phyloP scores from a whole-genome alignment of 352 stramenopile species.

The Phytophthora podocarpi region DNA sequence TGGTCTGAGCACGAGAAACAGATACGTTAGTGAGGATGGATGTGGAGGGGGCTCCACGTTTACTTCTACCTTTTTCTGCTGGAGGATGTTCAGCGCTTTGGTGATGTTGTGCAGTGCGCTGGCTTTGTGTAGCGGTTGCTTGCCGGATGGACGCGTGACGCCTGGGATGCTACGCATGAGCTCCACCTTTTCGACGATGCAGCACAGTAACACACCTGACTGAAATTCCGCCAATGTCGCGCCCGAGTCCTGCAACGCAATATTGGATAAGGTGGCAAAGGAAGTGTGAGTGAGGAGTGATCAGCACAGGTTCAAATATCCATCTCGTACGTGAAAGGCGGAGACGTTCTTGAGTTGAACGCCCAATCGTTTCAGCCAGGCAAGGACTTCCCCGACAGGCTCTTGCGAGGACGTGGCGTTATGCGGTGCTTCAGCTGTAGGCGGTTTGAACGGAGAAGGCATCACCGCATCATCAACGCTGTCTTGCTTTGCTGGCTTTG shows the following conservation, averaged over 20 bases:
- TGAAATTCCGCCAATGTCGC: slow-evolving; percentile 53
- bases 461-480: background rate
- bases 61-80: slow-evolving; percentile 76
- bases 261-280: background rate
- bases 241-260: slow-evolving; percentile 28
- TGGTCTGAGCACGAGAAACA: slow-evolving; percentile 35
- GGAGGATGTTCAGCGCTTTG: slow-evolving; percentile 64
- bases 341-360: slow-evolving; percentile 30
- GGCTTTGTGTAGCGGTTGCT: slow-evolving; percentile 46
- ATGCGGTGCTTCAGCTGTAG: background rate
- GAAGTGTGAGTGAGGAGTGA: background rate
- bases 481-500: background rate
- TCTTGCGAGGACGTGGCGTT: background rate
- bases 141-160: slow-evolving; percentile 31
- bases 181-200: slow-evolving; percentile 74
- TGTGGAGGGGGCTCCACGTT: background rate
- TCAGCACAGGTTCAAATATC: background rate
- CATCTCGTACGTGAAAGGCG: slow-evolving; percentile 41
- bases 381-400: slow-evolving; percentile 27
- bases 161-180: slow-evolving; percentile 68
- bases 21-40: background rate
- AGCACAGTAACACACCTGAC: slow-evolving; percentile 63
- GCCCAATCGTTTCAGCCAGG: slow-evolving; percentile 47
- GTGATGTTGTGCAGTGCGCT: slow-evolving; percentile 77
- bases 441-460: background rate